Base-by-base conservation (phyloP, 768 basidiomycete species). In the Suillus plorans region DNA sequence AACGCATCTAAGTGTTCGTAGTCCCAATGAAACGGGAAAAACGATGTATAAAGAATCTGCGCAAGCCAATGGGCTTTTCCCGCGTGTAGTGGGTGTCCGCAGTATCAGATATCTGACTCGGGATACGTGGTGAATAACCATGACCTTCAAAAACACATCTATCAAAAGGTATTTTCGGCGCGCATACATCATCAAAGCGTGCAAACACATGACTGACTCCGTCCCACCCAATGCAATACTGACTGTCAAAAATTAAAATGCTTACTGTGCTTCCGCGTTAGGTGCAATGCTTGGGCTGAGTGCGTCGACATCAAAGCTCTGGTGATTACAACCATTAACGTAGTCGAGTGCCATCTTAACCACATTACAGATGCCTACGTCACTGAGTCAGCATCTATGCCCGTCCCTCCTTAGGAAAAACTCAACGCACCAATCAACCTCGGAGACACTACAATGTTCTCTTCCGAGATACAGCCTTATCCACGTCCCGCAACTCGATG, bases 241-340 rank as follows among this genome's bases (percentile, higher is more conserved):
- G 12, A 20, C 3, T 20, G 4, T 20, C 42, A 42, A 42, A 20
- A 20, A 9, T 20, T 4, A 20, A 44, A 20, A 20, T 20, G 64
- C 85, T 74, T 67, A 94, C 94, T 92, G 94, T 53, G 94, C 95
- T 22, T 95, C 94, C 50, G 93, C 95, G 56, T 92, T 93, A 13
- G 60, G 12, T 3, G 5, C 39, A 28, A 59, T 18, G 16, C 85
- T 85, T 8, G 96, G 97, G 76, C 99, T 96, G 60, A 96, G 79
- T 10, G 95, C 94, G 73, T 96, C 94, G 25, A 98, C 95, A 74
- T 99, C 97, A 76, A 98, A 99, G 74, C 90, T 94, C 65, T 99
- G 79, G 78, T 99, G 96, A 67, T 98, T 93, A 20, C 97, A 97
- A 39, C 81, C 80, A 68, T 97, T 97, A 70, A 98, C 91, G 75